Evolutionary conservation across 2,329 filamentous ascomycete species (phyloP), one percentile per base, ranked within the genome.

Genomic region (Ascochyta fabae): DNA sequence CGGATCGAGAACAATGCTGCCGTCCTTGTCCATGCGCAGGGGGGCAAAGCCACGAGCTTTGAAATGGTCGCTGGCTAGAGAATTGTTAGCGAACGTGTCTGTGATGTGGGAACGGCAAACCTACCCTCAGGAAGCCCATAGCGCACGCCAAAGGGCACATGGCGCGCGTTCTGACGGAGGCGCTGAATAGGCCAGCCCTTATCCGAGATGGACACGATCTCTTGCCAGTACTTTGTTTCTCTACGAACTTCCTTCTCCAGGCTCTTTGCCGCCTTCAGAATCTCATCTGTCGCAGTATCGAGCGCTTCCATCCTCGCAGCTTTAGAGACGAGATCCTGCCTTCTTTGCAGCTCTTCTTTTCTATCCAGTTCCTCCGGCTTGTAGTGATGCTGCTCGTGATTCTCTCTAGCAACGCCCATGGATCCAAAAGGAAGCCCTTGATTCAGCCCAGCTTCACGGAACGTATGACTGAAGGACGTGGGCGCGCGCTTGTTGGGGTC

Each of bases 171-270:
- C 35, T 61, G 66, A 22, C 69, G 59, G n/a, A 68, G 59, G 19
- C 69, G 68, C 35, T 74, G 71, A 16, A 98, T 80, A 19, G 90
- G 88, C 94, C 95, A 99, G 4, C 93, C 92, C 50, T 87, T 88
- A 62, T 92, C 86, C 61, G 89, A 92, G 40, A 98, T 87, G 9
- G 87, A 85, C 42, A 96, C 79, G 2, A 98, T 84, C 66, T 96
- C 89, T 51, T 89, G 84, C 95, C 95, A 99, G 75, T 96, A 99
- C 65, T 84, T 88, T 2, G 88, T 88, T 78, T 99, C 95, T 27
- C 86, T 85, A 9, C 85, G 83, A 31, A 96, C 89, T 73, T 96
- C 93, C 10, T 84, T 84, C 65, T 91, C 85, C 12, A 99, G 78
- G 36, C 91, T 84, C 24, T 83, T 81, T 0, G 90, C 89, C 4